Evolutionary conservation across 2,329 filamentous ascomycete genomes (phyloP).

Genomic region (Pseudonectria buxi): DNA sequence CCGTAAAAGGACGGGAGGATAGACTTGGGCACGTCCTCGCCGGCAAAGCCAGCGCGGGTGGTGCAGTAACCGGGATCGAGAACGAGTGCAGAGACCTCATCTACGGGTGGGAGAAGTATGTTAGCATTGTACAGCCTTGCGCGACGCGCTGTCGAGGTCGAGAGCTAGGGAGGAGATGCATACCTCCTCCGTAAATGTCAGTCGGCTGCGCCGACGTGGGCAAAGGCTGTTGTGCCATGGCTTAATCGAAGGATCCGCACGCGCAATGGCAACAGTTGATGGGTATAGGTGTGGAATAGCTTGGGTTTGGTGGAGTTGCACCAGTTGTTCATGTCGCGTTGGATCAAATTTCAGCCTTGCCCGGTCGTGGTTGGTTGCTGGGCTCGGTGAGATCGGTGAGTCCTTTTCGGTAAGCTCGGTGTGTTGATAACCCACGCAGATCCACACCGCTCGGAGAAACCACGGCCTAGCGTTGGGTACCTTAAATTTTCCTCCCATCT

Average conservation of each 20-base stretch:
- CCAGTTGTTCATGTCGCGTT: constrained; percentile 21
- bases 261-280: constrained; percentile 18
- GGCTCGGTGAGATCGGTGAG: constrained; percentile 6
- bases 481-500: constrained; percentile 16
- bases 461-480: constrained; percentile 6
- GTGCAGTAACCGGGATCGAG: constrained; percentile 90
- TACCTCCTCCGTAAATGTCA: constrained; percentile 59
- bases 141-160: constrained; percentile 10
- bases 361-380: constrained; percentile 19
- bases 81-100: constrained; percentile 95
- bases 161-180: constrained; percentile 15
- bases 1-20: constrained; percentile 90
- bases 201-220: constrained; percentile 51
- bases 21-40: constrained; percentile 94
- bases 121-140: constrained; percentile 4
- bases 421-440: neutral
- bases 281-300: constrained; percentile 17
- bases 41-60: constrained; percentile 90
- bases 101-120: constrained; percentile 39
- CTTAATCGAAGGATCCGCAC: constrained; percentile 9
- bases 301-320: constrained; percentile 21
- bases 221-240: constrained; percentile 51
- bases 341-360: constrained; percentile 28
- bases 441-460: constrained; percentile 12
- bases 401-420: constrained; percentile 5